phyloP scores from a whole-genome alignment of 2,329 filamentous ascomycete species.

The Exophiala lecanii-corni region DNA sequence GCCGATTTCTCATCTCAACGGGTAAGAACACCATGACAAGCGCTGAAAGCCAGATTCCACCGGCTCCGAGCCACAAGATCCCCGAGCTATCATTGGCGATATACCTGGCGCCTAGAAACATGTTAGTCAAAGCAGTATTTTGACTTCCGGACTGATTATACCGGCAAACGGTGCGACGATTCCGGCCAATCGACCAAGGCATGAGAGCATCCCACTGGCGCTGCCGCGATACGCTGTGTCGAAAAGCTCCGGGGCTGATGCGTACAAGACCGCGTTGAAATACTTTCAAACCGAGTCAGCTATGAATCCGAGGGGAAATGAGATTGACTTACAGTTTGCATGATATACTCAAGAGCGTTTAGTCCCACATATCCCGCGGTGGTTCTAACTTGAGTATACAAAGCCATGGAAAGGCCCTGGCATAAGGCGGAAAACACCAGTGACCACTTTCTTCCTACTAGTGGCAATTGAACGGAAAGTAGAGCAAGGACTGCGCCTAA shows the following conservation, averaged over 20 bases:
- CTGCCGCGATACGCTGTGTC: constrained; percentile 16
- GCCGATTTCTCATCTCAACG: constrained; percentile 18
- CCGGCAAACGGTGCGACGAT: constrained; percentile 20
- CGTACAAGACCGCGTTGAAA: constrained; percentile 50
- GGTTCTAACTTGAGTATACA: constrained; percentile 44
- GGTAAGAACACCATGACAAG: constrained; percentile 18
- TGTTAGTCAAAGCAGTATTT: not conserved
- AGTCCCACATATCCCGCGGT: constrained; percentile 46
- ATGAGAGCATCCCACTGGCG: constrained; percentile 18
- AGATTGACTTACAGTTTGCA: constrained; percentile 33
- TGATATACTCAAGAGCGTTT: constrained; percentile 51
- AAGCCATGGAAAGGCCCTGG: constrained; percentile 31
- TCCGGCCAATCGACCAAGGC: constrained; percentile 16
- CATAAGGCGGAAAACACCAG: constrained; percentile 40
- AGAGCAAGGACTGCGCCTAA: constrained; percentile 35
- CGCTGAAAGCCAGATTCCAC: constrained; percentile 18
- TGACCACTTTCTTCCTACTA: constrained; percentile 38
- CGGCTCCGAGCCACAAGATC: constrained; percentile 17
- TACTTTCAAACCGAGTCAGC: constrained; percentile 31
- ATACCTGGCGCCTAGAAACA: constrained; percentile 7
- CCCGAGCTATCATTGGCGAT: constrained; percentile 8
- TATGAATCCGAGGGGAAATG: not conserved
- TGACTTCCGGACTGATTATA: no score
- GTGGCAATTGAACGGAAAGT: constrained; percentile 38
- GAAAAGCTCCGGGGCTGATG: constrained; percentile 50